Base-by-base conservation (phyloP, 257 asterid genomes). In the Fraxinus anomala region DNA sequence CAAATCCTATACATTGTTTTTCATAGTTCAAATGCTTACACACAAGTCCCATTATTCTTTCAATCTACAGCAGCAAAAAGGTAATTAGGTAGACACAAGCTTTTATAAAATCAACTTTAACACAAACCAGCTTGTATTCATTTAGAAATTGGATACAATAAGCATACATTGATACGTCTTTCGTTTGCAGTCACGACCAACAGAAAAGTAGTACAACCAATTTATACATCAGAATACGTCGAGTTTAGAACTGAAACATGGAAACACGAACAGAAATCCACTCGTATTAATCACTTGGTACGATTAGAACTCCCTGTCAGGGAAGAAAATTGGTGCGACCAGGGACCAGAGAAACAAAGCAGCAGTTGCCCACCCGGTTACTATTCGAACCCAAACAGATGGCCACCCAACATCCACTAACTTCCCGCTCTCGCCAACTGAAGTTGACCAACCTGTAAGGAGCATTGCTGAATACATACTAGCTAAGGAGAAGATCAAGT, bases 401-500 rank as follows among this genome's bases (percentile, higher is more conserved):
- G 98, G 86, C 98, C 98, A 93, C 39, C 98, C 98, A 0, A 93
- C 97, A 37, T 93, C 98, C 31, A 93, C 98, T 90, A 93, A 80
- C 67, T 89, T 93, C 81, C 98, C 92, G 11, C 98, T 93, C 88
- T 89, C 98, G 23, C 98, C 98, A 14, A 92, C 94, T 0, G 98
- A 93, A 2, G 98, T 89, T 3, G 98, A 93, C 98, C 97, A 93
- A 6, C 98, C 98, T 0, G 97, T 93, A 9, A 93, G 97, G 70
- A 93, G 94, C 98, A 93, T 93, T 28, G 98, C 97, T 0, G 98
- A 93, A 42, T 92, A 92, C 98, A 92, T 93, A 88, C 97, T 93
- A 6, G 98, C 98, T 0, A 93, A 89, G 28, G 98, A 93, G 90
- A 93, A 93, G 68, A 93, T 93, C 26, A 93, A 77, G 90, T 93